phyloP scores from a whole-genome alignment of 2,329 filamentous ascomycete species.

The Phaeosphaeria sp. region DNA sequence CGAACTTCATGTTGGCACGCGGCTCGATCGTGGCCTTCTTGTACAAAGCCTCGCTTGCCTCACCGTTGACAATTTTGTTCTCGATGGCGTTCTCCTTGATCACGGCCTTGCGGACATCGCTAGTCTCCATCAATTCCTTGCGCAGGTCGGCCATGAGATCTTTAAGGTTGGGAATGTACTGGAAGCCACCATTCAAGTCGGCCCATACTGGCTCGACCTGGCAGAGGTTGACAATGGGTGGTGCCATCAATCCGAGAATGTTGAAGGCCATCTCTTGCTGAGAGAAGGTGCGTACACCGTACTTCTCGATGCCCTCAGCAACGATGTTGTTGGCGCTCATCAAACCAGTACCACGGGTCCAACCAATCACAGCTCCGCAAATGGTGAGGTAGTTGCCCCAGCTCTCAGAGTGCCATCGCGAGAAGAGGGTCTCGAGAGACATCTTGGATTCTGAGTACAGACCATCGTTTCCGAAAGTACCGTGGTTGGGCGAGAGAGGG shows the following conservation, averaged over 20 bases:
- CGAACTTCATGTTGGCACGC: constrained; percentile 96
- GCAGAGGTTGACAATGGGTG: constrained; percentile 91
- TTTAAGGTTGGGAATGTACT: constrained; percentile 96
- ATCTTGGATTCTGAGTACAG: constrained; percentile 99
- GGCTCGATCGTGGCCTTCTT: constrained; percentile 93
- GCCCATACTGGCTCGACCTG: constrained; percentile 95
- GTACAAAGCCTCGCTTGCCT: constrained; percentile 89
- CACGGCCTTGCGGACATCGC: constrained; percentile 90
- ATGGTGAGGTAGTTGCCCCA: constrained; percentile 98
- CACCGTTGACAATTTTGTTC: constrained; percentile 96
- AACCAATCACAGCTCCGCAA: constrained; percentile 97
- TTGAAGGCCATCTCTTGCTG: constrained; percentile 99
- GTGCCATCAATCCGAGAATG: constrained; percentile 92
- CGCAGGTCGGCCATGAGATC: constrained; percentile 91
- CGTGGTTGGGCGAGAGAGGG: constrained; percentile 95
- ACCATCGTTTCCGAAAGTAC: constrained; percentile 96
- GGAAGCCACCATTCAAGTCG: constrained; percentile 94
- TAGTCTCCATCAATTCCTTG: constrained; percentile 93
- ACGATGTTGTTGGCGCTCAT: constrained; percentile 99
- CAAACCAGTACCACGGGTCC: constrained; percentile 97
- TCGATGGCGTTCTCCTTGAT: constrained; percentile 95
- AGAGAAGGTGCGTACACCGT: constrained; percentile 96
- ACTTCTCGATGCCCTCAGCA: constrained; percentile 94
- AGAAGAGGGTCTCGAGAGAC: constrained; percentile 95
- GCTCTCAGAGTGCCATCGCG: constrained; percentile 96